Percentiles rank a stretch among this genome's conserved stretches.
Conservation (phyloP, 2,329 filamentous ascomycete genomes). For the Periglandula ipomoeae region DNA sequence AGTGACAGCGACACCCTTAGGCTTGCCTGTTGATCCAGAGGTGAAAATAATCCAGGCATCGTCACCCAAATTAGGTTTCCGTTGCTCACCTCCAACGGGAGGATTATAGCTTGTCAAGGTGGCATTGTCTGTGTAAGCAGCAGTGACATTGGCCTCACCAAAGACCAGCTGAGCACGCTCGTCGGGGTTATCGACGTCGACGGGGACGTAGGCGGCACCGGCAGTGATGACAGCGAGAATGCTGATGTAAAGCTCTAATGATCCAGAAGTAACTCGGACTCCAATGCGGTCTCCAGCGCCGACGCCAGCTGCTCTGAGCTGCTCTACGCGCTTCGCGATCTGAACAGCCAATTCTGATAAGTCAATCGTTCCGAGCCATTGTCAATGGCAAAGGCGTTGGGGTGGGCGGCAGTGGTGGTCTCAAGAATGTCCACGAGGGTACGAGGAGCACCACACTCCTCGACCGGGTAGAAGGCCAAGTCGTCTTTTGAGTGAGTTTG, state of each 20-base stretch:
- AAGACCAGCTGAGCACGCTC: constrained; percentile 14
- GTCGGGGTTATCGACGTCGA: constrained; percentile 15
- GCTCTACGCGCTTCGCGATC: constrained; percentile 4
- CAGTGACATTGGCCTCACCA: constrained; percentile 11
- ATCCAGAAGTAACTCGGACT: constrained; percentile 13
- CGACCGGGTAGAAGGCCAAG: constrained; percentile 9
- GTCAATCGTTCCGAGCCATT: constrained; percentile 10
- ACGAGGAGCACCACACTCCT: constrained; percentile 4
- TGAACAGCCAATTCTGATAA: constrained; percentile 7
- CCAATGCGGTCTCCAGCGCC: constrained; percentile 12
- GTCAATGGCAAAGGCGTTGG: constrained; percentile 10
- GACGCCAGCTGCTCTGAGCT: constrained; percentile 9
- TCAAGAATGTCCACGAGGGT: constrained; percentile 14
- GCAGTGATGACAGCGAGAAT: constrained; percentile 13
- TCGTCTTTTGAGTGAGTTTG: constrained; percentile 2
- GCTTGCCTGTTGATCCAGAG: constrained; percentile 15
- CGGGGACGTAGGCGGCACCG: constrained; percentile 14
- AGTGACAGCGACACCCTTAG: constrained; percentile 16
- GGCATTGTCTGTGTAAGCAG: constrained; percentile 11
- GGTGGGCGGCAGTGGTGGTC: constrained; percentile 6
- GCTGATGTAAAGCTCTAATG: constrained; percentile 12
- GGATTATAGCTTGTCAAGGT: constrained; percentile 8
- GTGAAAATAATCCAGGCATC: constrained; percentile 19
- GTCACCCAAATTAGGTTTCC: constrained; percentile 9
- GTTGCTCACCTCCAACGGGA: neutral